Evolutionary conservation across 108 stramenopile species (phyloP).

Genomic region (Nitzschia sp.): DNA sequence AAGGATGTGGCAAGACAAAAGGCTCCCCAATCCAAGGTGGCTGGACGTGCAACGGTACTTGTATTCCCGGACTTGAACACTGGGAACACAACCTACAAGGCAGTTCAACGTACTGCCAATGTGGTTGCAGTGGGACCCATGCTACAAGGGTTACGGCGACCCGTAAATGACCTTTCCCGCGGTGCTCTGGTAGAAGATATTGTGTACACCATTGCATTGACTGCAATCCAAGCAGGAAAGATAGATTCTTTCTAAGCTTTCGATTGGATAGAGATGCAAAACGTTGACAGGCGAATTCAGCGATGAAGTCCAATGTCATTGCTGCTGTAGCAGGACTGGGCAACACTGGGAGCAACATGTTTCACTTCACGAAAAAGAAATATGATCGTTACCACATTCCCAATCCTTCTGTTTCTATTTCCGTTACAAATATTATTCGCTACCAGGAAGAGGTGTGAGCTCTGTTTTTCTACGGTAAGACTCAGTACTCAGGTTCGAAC

Average conservation of each 20-base stretch:
- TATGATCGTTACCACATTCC: neutral
- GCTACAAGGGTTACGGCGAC: slow-evolving; percentile 41
- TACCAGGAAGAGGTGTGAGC: no score
- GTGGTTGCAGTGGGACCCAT: slow-evolving; percentile 44
- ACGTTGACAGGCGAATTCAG: no score
- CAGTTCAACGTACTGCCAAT: slow-evolving; percentile 39
- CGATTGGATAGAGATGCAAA: no score
- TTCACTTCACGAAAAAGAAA: no score
- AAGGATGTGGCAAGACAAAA: slow-evolving; percentile 40
- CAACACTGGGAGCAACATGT: no score
- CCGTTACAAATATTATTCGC: no score
- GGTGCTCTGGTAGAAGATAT: slow-evolving; percentile 46
- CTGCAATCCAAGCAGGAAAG: slow-evolving; percentile 35
- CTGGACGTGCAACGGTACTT: slow-evolving; percentile 37
- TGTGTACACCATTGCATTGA: slow-evolving; percentile 47
- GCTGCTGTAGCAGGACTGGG: no score
- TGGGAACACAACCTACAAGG: slow-evolving; percentile 49
- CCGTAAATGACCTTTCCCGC: slow-evolving; percentile 41
- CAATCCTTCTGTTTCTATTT: no score
- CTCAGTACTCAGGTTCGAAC: no score
- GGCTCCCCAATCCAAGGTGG: slow-evolving; percentile 29
- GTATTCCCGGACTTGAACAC: slow-evolving; percentile 45
- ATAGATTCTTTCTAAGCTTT: no score
- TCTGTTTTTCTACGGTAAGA: no score
- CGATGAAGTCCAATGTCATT: no score